These are phyloP conservation scores for Bryoglossum gracile DNA, from an alignment of 495 filamentous ascomycete species.

Conservation along the genomic window DNA sequence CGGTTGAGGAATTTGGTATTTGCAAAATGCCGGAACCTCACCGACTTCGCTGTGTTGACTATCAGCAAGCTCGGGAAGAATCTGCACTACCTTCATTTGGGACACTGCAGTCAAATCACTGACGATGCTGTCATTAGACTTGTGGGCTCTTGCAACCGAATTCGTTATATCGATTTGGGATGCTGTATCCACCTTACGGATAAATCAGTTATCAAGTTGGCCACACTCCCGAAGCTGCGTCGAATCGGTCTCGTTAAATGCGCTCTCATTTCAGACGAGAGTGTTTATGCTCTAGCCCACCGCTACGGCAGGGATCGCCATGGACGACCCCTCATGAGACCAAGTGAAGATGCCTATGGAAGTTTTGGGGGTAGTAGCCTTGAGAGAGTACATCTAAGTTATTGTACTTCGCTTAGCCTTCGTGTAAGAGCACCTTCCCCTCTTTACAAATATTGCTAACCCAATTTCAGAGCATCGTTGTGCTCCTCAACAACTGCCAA, in stretches of 20 bases:
- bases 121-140: constrained; percentile 78
- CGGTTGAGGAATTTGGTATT: constrained; percentile 87
- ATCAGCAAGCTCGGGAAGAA: constrained; percentile 92
- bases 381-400: constrained; percentile 94
- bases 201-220: constrained; percentile 73
- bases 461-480: constrained; percentile 68
- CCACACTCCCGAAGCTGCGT: constrained; percentile 82
- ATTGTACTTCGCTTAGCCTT: constrained; percentile 77
- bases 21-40: constrained; percentile 88
- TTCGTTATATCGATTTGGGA: constrained; percentile 94
- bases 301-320: constrained; percentile 33
- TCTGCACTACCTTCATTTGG: constrained; percentile 90
- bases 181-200: constrained; percentile 92
- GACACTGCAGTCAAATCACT: constrained; percentile 87
- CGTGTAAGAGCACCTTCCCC: constrained; percentile 46
- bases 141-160: constrained; percentile 81
- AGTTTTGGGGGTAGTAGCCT: constrained; percentile 38
- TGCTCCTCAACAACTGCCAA: constrained; percentile 82
- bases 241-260: constrained; percentile 96
- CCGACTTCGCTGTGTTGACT: constrained; percentile 78
- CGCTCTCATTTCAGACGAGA: constrained; percentile 75
- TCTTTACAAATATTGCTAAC: constrained; percentile 2
- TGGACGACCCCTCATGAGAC: constrained; percentile 36
- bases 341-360: constrained; percentile 37
- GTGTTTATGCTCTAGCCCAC: constrained; percentile 75